phyloP scores from a whole-genome alignment of 495 filamentous ascomycete genomes.

The Aspergillus sparsus region DNA sequence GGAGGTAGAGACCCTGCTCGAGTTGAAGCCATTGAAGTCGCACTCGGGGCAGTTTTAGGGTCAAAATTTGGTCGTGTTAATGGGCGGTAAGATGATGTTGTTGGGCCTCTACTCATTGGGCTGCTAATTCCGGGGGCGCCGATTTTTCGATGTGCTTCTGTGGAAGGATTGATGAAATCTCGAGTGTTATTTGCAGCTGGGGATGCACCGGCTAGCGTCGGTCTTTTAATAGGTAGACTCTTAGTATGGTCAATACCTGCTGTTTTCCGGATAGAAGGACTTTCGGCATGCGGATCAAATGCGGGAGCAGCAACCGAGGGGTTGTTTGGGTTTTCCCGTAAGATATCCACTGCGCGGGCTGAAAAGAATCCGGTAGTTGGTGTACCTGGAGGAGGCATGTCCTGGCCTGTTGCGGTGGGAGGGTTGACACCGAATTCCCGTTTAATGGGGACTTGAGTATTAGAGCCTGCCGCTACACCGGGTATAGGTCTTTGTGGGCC shows the following conservation, averaged over 20 bases:
- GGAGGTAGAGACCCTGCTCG: slow-evolving; percentile 28
- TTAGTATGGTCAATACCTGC: slow-evolving; percentile 82
- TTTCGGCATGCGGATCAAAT: slow-evolving; percentile 83
- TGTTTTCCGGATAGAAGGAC: slow-evolving; percentile 85
- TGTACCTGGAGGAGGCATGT: slow-evolving; percentile 32
- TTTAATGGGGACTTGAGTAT: slow-evolving; percentile 30
- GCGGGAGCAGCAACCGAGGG: slow-evolving; percentile 47
- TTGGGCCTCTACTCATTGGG: slow-evolving; percentile 41
- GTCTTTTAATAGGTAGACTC: slow-evolving; percentile 62
- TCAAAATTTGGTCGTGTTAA: slow-evolving; percentile 45
- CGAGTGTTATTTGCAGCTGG: slow-evolving; percentile 33
- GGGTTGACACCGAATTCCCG: slow-evolving; percentile 25
- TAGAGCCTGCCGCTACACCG: slow-evolving; percentile 16
- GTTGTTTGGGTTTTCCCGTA: slow-evolving; percentile 48
- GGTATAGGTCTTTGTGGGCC: slow-evolving; percentile 24
- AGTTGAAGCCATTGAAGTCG: slow-evolving; percentile 15
- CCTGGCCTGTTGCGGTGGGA: slow-evolving; percentile 33
- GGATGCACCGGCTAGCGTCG: slow-evolving; percentile 36
- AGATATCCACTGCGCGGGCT: slow-evolving; percentile 62
- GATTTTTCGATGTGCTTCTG: slow-evolving; percentile 68
- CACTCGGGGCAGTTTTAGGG: slow-evolving; percentile 27
- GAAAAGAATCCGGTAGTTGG: slow-evolving; percentile 71
- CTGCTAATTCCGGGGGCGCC: slow-evolving; percentile 62
- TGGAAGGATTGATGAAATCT: slow-evolving; percentile 68
- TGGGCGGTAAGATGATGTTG: slow-evolving; percentile 46